phyloP scores from a whole-genome alignment of 2,329 filamentous ascomycete genomes.

The Onygenales sp. region DNA sequence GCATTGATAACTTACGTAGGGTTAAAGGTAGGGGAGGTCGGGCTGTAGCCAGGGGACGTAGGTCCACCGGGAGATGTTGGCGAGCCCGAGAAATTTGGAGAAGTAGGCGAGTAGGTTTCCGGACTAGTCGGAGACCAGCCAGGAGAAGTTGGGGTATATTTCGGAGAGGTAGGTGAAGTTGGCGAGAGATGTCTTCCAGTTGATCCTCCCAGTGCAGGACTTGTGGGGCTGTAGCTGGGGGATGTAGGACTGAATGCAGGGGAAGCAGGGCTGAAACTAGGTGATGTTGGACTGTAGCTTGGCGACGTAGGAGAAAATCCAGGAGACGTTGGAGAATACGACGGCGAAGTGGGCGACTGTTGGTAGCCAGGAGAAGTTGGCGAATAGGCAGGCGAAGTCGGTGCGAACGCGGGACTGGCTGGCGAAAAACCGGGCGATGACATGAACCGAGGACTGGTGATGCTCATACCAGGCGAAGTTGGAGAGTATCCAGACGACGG shows the following conservation, averaged over 20 bases:
- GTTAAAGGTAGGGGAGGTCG: conserved; percentile 34
- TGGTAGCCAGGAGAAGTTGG: conserved; percentile 37
- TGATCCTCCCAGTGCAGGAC: conserved; percentile 36
- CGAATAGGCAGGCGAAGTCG: conserved; percentile 57
- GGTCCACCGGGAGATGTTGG: conserved; percentile 33
- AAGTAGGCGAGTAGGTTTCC: conserved; percentile 41
- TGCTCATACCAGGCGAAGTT: conserved; percentile 58
- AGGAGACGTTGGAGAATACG: conserved; percentile 46
- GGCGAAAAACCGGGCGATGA: conserved; percentile 47
- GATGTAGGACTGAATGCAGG: conserved; percentile 48
- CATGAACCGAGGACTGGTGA: conserved; percentile 47
- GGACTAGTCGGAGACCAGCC: conserved; percentile 40
- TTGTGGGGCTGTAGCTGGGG: conserved; percentile 49
- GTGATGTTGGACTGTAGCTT: conserved; percentile 52
- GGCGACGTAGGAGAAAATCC: conserved; percentile 50
- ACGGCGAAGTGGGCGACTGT: conserved; percentile 54
- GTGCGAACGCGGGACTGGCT: conserved; percentile 43
- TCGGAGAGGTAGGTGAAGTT: conserved; percentile 41
- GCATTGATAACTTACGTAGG: conserved; percentile 27
- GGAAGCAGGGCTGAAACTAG: conserved; percentile 44
- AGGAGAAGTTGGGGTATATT: conserved; percentile 49
- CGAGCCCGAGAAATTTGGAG: conserved; percentile 38
- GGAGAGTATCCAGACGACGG: conserved; percentile 60
- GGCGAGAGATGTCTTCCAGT: conserved; percentile 32
- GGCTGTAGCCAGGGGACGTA: conserved; percentile 35